Percentiles rank a stretch among this genome's conserved stretches.
These are phyloP conservation scores for Chaetomium globosum DNA, from an alignment of 2,329 filamentous ascomycete species.

Conservation along the genomic window DNA sequence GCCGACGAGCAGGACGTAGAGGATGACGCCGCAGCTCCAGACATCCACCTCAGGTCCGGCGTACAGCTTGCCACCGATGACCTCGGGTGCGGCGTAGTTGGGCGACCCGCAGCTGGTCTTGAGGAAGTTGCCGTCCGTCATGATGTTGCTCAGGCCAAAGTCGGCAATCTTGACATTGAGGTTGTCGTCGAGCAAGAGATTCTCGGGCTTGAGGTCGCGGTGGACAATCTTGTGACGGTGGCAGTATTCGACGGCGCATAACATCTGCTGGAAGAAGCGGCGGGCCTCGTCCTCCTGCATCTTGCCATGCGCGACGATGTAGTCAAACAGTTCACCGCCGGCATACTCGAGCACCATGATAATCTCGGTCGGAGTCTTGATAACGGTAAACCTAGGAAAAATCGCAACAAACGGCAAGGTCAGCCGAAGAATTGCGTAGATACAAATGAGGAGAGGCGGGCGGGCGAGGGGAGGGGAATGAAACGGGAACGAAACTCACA, in stretches of 20 bases:
- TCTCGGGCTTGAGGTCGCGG: slow-evolving; percentile 95
- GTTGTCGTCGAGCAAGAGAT: slow-evolving; percentile 88
- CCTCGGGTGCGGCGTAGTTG: slow-evolving; percentile 96
- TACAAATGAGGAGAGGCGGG: neutral
- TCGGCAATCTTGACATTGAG: slow-evolving; percentile 99
- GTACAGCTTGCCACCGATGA: slow-evolving; percentile 96
- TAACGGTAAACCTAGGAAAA: slow-evolving; percentile 78
- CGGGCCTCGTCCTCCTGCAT: slow-evolving; percentile 91
- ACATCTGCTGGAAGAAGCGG: slow-evolving; percentile 98
- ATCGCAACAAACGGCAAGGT: neutral
- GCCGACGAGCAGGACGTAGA: slow-evolving; percentile 79
- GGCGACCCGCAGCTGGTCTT: slow-evolving; percentile 98
- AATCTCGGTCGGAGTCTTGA: slow-evolving; percentile 91
- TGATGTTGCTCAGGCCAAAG: slow-evolving; percentile 98
- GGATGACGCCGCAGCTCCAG: slow-evolving; percentile 93
- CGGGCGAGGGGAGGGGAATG: neutral
- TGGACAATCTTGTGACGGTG: slow-evolving; percentile 99
- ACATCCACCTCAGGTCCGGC: slow-evolving; percentile 97
- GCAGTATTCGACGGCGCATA: slow-evolving; percentile 98
- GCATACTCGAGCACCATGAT: slow-evolving; percentile 99
- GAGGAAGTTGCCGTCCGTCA: slow-evolving; percentile 98
- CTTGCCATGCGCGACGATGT: slow-evolving; percentile 91
- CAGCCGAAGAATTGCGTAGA: neutral
- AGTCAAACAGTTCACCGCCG: slow-evolving; percentile 94
- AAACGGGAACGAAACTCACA: slow-evolving; percentile 58